A percentile compares a stretch with the other conserved stretches of the same genome.
Conservation (phyloP, 2,329 filamentous ascomycete genomes). For the Sclerotiophoma versabilis region DNA sequence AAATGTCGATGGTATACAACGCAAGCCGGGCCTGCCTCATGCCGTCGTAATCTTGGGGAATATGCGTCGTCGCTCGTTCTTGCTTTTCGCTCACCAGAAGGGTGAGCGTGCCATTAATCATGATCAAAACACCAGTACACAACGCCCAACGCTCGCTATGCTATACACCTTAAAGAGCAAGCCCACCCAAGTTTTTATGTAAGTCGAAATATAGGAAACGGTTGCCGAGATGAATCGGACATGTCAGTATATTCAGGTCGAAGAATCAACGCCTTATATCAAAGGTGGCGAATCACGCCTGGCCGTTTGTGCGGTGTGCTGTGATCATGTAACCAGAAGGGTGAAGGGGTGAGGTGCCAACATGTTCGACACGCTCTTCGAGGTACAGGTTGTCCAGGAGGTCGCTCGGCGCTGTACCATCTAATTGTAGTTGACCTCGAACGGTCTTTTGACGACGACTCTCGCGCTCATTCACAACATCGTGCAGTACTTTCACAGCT, state of each 20-base stretch:
- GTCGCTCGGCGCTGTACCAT: conserved; percentile 25
- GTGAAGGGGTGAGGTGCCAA: conserved; percentile 46
- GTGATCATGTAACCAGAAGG: conserved; percentile 48
- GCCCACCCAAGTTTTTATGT: conserved; percentile 26
- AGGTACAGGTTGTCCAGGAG: conserved; percentile 40
- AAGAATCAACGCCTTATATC: conserved; percentile 12
- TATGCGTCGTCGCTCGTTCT: conserved; percentile 41
- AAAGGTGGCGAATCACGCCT: conserved; percentile 1
- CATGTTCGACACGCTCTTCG: conserved; percentile 46
- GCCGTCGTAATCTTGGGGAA: conserved; percentile 39
- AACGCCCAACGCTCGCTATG: conserved; percentile 50
- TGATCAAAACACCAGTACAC: conserved; percentile 31
- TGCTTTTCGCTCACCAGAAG: conserved; percentile 36
- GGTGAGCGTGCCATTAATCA: conserved; percentile 21
- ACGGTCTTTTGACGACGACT: conserved; percentile 44
- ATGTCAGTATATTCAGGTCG: conserved; percentile 14
- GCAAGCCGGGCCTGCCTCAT: conserved; percentile 22
- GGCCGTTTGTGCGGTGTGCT: conserved; percentile 21
- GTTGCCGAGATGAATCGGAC: conserved; percentile 15
- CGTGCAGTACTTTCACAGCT: conserved; percentile 51
- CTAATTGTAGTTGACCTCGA: conserved; percentile 33
- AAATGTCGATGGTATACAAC: conserved; percentile 25
- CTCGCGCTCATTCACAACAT: conserved; percentile 55
- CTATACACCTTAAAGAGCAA: conserved; percentile 37
- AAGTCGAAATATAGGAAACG: conserved; percentile 16